Base-by-base conservation (phyloP, 352 stramenopile genomes). In the Globisporangium cystogenes region DNA sequence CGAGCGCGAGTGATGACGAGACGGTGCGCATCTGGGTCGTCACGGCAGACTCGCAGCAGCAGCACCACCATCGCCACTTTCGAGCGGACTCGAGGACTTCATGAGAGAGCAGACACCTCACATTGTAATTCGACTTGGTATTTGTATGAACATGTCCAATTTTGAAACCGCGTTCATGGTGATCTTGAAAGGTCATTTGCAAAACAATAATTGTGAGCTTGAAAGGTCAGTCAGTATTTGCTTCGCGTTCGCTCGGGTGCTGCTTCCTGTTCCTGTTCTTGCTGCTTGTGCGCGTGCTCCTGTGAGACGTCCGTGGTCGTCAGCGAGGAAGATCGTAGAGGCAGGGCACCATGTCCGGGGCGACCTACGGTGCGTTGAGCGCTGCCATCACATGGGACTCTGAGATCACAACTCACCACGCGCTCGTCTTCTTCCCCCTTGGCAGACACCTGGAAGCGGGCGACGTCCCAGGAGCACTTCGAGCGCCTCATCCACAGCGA, bases 1-100 rank as follows among this genome's bases (percentile, higher is more conserved):
- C 70, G 5, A 88, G 71, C 26, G 80, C 77, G 47, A 87, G 79
- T 33, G 82, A 93, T 57, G 82, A 93, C 46, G 77, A 87, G 44
- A 90, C 79, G 2, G 55, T 93, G 20, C 71, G 68, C 2, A 12
- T 84, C 8, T 84, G 74, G 74, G 48, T 45, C 6, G 53, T 84
- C 10, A 67, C 49, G 23, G 11, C 20, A 3, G 27, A 23, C 4
- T 18, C 42, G 2, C 20, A 51, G 23, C 15, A 35, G 8, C 29
- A 35, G 33, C 33, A 39, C 3, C 33, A 18, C 2, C 33, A 39
- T 1, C 33, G 12, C 4, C 12, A 18, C 0, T 11, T 3, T 15
- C 10, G 15, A 4, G 31, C 14, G 33, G 33, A 18, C 33, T 18
- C 33, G 14, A 39, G 14, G 11, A 12, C 33, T 39, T 12, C 33